phyloP scores from a whole-genome alignment of 768 basidiomycete genomes.

The Collybia sp. region DNA sequence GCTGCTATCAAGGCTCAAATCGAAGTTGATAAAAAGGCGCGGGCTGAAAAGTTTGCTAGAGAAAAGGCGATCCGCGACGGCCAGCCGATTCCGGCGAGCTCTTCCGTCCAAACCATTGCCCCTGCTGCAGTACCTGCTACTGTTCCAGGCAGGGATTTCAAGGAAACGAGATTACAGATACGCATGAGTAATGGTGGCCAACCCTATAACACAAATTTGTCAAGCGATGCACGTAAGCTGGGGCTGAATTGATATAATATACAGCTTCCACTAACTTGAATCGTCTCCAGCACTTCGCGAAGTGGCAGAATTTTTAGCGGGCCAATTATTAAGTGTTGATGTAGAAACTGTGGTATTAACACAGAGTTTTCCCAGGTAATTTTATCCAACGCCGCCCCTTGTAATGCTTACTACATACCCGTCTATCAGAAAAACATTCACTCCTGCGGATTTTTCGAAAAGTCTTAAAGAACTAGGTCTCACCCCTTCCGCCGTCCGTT shows the following conservation, averaged over 20 bases:
- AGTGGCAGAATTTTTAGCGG: slow-evolving; percentile 85
- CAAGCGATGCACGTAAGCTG: slow-evolving; percentile 73
- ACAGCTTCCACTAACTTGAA: slow-evolving; percentile 1
- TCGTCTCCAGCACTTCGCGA: slow-evolving; percentile 62
- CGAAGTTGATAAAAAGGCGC: slow-evolving; percentile 86
- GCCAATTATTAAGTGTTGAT: slow-evolving; percentile 61
- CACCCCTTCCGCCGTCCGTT: slow-evolving; percentile 83
- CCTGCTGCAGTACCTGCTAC: slow-evolving; percentile 30
- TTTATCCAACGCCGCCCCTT: background rate
- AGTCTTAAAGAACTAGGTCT: slow-evolving; percentile 80
- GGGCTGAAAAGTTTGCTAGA: slow-evolving; percentile 82
- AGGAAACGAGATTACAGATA: slow-evolving; percentile 87
- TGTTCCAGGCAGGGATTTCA: slow-evolving; percentile 69
- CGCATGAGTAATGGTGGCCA: slow-evolving; percentile 77
- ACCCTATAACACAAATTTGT: slow-evolving; percentile 74
- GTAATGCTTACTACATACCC: background rate
- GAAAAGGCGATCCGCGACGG: slow-evolving; percentile 94
- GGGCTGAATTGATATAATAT: background rate
- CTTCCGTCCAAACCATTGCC: slow-evolving; percentile 23
- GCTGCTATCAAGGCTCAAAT: slow-evolving; percentile 92
- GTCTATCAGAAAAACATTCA: slow-evolving; percentile 67
- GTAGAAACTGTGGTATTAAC: slow-evolving; percentile 78
- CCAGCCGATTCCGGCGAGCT: slow-evolving; percentile 29
- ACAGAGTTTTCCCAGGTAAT: slow-evolving; percentile 82
- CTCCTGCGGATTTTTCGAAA: slow-evolving; percentile 68